phyloP scores from a whole-genome alignment of 441 rosid genomes.

The Corymbia citriodora region DNA sequence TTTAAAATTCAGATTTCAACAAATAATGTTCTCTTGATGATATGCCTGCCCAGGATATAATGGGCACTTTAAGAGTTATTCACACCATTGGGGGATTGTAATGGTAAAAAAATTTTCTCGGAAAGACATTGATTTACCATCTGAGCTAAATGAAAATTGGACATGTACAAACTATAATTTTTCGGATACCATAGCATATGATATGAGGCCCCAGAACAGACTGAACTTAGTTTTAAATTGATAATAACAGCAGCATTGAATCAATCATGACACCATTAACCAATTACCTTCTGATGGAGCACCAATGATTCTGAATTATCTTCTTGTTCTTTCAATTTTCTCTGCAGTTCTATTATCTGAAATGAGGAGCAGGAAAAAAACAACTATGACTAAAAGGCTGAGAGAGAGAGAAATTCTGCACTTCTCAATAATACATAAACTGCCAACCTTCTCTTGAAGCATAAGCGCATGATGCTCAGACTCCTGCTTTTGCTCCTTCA shows the following conservation, averaged over 20 bases:
- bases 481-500: conserved; percentile 53
- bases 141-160: background rate
- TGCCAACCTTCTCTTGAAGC: conserved; percentile 57
- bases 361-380: background rate
- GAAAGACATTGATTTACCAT: background rate
- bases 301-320: conserved; percentile 31
- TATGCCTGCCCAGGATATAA: background rate
- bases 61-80: background rate
- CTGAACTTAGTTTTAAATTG: background rate
- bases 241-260: background rate
- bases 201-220: background rate
- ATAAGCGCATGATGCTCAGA: conserved; percentile 36
- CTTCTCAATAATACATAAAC: background rate
- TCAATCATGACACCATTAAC: background rate
- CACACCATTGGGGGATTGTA: background rate
- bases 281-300: conserved; percentile 50
- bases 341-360: conserved; percentile 49
- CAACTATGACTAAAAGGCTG: background rate
- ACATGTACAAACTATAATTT: background rate
- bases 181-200: background rate
- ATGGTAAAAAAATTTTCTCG: background rate
- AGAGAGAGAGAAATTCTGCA: background rate
- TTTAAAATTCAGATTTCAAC: background rate
- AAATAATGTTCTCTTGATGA: background rate
- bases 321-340: conserved; percentile 34